Percentiles rank a stretch among this genome's conserved stretches.
These are phyloP conservation scores for Cynanchum wilfordii DNA, from an alignment of 257 asterid genomes.

Conservation along the genomic window DNA sequence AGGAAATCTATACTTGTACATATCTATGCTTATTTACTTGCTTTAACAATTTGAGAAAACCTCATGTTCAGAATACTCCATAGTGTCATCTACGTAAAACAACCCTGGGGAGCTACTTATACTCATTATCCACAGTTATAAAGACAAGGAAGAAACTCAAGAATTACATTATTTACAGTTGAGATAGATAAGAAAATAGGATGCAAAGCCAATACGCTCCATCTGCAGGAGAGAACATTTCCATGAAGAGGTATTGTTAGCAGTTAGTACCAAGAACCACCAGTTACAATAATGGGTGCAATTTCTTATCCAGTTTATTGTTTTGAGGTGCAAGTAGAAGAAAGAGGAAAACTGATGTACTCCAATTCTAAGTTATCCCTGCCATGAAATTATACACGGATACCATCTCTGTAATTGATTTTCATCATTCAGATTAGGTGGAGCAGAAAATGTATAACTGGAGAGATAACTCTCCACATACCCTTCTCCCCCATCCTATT, in stretches of 20 bases:
- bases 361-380: background rate
- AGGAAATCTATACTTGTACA: background rate
- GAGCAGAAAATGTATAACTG: background rate
- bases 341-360: background rate
- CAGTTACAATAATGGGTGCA: background rate
- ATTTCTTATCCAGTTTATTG: background rate
- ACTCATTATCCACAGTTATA: background rate
- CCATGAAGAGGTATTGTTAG: background rate
- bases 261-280: background rate
- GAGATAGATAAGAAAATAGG: background rate
- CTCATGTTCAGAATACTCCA: background rate
- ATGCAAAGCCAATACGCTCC: background rate
- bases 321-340: background rate
- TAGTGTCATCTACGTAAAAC: background rate
- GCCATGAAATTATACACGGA: background rate
- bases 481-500: background rate
- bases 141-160: background rate
- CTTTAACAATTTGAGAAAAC: background rate
- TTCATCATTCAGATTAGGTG: background rate
- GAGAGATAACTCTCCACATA: background rate
- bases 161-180: no score
- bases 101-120: background rate
- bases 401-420: background rate
- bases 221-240: conserved; percentile 5
- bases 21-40: background rate